Evolutionary conservation across 495 filamentous ascomycete genomes (phyloP).

Genomic region (Lineolata rhizophorae): DNA sequence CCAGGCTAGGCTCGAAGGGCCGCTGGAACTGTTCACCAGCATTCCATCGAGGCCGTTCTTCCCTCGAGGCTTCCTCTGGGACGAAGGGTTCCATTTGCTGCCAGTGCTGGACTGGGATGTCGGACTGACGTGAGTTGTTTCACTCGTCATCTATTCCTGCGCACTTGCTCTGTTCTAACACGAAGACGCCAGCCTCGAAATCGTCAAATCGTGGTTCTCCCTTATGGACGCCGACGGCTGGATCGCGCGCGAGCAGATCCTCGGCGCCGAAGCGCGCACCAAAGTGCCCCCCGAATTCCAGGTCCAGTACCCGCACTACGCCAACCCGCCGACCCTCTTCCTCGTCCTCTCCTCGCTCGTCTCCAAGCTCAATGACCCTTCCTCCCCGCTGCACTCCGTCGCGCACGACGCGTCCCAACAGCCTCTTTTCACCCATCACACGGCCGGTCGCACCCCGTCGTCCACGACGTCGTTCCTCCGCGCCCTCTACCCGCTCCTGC

Average conservation of each 20-base stretch:
- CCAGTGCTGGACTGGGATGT: slow-evolving; percentile 87
- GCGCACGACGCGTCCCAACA: slow-evolving; percentile 1
- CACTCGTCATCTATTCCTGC: background rate
- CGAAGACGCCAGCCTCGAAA: slow-evolving; percentile 37
- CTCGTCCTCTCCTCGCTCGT: slow-evolving; percentile 66
- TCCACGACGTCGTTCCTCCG: slow-evolving; percentile 53
- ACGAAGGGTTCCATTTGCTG: slow-evolving; percentile 90
- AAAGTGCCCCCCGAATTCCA: slow-evolving; percentile 95
- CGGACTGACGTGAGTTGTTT: slow-evolving; percentile 44
- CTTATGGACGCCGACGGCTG: slow-evolving; percentile 94
- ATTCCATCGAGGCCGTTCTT: slow-evolving; percentile 93
- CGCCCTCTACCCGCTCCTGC: slow-evolving; percentile 75
- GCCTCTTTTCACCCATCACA: background rate
- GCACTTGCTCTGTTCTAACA: too few relatives aligned
- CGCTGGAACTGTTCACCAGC: slow-evolving; percentile 76
- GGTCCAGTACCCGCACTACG: slow-evolving; percentile 90
- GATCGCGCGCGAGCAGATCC: slow-evolving; percentile 93
- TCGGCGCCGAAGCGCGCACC: slow-evolving; percentile 81
- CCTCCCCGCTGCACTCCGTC: background rate
- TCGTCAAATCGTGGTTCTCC: slow-evolving; percentile 88
- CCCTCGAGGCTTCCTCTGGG: slow-evolving; percentile 90
- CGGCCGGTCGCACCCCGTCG: slow-evolving; percentile 22
- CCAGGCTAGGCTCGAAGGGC: slow-evolving; percentile 49
- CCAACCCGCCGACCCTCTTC: slow-evolving; percentile 94
- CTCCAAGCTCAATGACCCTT: slow-evolving; percentile 32